Evolutionary conservation across 345 rosid genomes (phyloP).

Genomic region (Salix arbutifolia): DNA sequence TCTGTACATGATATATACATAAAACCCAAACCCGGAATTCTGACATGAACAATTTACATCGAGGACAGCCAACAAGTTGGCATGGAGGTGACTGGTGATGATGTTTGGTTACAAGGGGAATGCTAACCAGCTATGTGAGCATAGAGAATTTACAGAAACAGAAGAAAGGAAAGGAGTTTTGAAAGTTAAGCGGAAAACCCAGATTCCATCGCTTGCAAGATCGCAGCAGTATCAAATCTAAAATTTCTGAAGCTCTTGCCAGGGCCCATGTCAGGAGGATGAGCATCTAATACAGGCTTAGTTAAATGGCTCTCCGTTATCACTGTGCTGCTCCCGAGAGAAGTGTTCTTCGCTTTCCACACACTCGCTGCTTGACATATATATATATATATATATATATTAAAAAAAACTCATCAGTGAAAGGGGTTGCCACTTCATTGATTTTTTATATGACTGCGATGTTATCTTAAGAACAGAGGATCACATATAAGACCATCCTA

Average conservation of each 20-base stretch:
- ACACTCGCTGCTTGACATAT: conserved; percentile 48
- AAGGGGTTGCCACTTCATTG: background rate
- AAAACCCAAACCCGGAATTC: conserved; percentile 25
- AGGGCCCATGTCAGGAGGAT: conserved; percentile 49
- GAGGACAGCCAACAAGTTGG: conserved; percentile 11
- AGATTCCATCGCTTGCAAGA: conserved; percentile 66
- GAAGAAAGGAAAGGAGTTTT: background rate
- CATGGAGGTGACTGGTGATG: background rate
- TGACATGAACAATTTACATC: conserved; percentile 19
- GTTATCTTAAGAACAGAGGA: background rate
- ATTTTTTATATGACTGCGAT: background rate
- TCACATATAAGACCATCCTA: background rate
- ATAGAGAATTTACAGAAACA: conserved; percentile 13
- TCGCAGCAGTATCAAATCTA: conserved; percentile 50
- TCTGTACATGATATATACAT: conserved; percentile 39
- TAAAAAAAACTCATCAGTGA: conserved; percentile 6
- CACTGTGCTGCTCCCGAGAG: conserved; percentile 46
- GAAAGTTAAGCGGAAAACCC: conserved; percentile 15
- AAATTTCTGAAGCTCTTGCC: conserved; percentile 67
- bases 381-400: background rate
- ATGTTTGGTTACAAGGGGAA: conserved; percentile 10
- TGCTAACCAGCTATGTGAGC: conserved; percentile 22
- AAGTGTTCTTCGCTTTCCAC: conserved; percentile 76
- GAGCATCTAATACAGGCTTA: conserved; percentile 37
- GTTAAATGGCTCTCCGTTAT: conserved; percentile 45